Conservation (phyloP, 2,329 filamentous ascomycete species). For the Colletotrichum siamense region DNA sequence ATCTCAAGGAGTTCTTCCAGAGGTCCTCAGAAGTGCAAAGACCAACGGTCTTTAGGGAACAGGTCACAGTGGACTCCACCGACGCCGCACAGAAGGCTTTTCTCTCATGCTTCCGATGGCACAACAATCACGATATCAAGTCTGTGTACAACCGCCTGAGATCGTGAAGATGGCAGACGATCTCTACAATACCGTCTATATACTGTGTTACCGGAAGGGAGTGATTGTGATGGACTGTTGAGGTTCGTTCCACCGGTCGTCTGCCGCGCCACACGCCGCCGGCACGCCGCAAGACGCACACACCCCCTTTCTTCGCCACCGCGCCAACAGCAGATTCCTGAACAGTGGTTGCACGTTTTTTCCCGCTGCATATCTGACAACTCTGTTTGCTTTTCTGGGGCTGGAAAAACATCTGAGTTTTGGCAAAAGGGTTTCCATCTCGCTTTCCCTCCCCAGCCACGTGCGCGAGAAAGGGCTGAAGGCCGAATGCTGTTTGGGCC, state of each 20-base stretch:
- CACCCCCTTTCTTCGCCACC: neutral
- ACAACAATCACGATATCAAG: neutral
- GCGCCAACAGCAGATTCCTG: neutral
- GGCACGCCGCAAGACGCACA: neutral
- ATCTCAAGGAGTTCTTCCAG: neutral
- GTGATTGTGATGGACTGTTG: neutral
- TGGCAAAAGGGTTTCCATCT: neutral
- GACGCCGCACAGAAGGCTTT: rapidly evolving
- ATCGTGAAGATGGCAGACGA: neutral
- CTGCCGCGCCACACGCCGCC: neutral
- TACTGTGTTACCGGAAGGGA: neutral
- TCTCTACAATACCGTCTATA: neutral
- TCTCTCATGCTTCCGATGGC: neutral
- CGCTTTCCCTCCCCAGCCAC: no score
- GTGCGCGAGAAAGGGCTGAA: neutral
- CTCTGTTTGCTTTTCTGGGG: neutral
- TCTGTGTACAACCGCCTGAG: rapidly evolving
- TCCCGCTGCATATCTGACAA: neutral
- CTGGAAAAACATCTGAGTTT: neutral
- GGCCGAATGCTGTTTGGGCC: neutral
- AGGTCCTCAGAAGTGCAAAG: neutral
- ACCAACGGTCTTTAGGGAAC: neutral
- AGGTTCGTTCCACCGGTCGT: neutral
- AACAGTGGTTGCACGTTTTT: neutral
- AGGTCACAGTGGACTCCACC: neutral